Conservation (phyloP, 768 basidiomycete genomes). For the Holtermanniella nyarrowii region DNA sequence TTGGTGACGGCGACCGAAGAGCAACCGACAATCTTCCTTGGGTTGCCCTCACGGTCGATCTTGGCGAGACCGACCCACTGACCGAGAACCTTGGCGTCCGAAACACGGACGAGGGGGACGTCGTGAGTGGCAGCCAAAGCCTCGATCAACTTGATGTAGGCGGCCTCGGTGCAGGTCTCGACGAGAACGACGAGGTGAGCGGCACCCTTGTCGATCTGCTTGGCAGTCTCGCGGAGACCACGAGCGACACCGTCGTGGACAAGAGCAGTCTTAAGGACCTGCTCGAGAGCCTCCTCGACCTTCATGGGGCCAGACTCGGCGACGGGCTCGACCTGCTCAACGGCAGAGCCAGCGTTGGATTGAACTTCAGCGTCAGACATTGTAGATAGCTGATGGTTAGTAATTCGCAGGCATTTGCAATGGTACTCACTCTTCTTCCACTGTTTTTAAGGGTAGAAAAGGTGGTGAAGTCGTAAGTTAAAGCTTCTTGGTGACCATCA, state of each 20-base stretch:
- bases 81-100: slow-evolving; percentile 93
- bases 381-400: slow-evolving; percentile 8
- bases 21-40: slow-evolving; percentile 66
- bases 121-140: slow-evolving; percentile 99
- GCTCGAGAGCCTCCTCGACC: slow-evolving; percentile 75
- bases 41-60: slow-evolving; percentile 98
- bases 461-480: too few relatives aligned
- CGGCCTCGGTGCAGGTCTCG: slow-evolving; percentile 94
- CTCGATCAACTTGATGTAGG: slow-evolving; percentile 99
- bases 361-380: slow-evolving; percentile 43
- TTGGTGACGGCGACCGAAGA: slow-evolving; percentile 87
- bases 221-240: slow-evolving; percentile 93
- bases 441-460: slow-evolving; percentile 8
- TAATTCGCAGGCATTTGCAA: slow-evolving; percentile 2
- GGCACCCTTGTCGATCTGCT: slow-evolving; percentile 96
- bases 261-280: slow-evolving; percentile 98
- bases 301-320: slow-evolving; percentile 83
- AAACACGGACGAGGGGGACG: slow-evolving; percentile 98
- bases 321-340: slow-evolving; percentile 50
- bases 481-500: too few relatives aligned
- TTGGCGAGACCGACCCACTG: slow-evolving; percentile 99
- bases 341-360: slow-evolving; percentile 39
- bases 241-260: slow-evolving; percentile 97
- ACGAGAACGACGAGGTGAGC: slow-evolving; percentile 97
- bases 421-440: slow-evolving; percentile 26